A percentile compares a stretch with the other conserved stretches of the same genome.
phyloP scores from a whole-genome alignment of 305 asterid genomes.

The Solanum hybrid region DNA sequence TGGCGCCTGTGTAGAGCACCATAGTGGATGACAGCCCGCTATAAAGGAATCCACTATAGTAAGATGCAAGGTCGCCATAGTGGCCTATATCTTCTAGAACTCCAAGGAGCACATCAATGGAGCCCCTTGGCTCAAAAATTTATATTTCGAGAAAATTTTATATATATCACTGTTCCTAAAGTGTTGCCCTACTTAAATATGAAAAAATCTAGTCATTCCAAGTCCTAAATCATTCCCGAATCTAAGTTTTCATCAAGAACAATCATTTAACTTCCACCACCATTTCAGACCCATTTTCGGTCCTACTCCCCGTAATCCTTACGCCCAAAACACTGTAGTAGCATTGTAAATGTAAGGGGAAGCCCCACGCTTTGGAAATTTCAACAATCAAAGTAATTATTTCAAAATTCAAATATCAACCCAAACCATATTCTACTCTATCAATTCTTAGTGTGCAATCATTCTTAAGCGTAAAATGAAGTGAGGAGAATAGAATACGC shows the following conservation, averaged over 20 bases:
- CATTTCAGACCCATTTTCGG: neutral
- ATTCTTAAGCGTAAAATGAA: too few species aligned
- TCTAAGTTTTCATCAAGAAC: neutral
- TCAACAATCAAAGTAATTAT: neutral
- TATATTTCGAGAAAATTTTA: too few species aligned
- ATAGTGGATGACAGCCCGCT: neutral
- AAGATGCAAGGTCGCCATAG: neutral
- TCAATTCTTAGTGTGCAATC: neutral
- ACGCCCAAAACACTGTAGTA: neutral
- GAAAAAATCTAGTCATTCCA: neutral
- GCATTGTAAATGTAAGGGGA: neutral
- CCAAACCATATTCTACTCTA: neutral
- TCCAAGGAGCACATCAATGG: neutral
- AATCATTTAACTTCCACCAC: neutral
- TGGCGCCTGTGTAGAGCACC: neutral
- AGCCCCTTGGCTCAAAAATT: neutral
- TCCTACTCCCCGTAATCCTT: neutral
- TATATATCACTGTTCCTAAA: too few species aligned
- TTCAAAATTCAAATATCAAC: neutral
- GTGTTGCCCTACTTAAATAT: too few species aligned
- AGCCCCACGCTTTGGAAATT: neutral
- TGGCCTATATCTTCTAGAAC: neutral
- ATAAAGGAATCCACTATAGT: neutral
- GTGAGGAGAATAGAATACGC: neutral
- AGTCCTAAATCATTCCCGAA: neutral